Base-by-base conservation (phyloP, 495 filamentous ascomycete genomes). In the Amniculicola lignicola region DNA sequence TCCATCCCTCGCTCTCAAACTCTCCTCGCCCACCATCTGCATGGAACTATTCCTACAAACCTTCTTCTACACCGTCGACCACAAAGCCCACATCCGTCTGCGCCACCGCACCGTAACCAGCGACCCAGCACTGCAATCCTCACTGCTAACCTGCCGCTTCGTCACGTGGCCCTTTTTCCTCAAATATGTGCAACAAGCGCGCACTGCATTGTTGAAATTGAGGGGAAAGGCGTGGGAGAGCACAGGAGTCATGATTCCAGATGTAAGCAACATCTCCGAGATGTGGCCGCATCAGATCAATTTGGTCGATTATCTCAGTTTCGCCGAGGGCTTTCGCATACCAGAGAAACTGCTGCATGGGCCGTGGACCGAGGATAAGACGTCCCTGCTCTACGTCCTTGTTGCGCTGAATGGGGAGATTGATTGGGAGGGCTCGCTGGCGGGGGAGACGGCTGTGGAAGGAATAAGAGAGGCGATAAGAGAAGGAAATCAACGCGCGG, bases 331-430 rank as follows among this genome's bases (percentile, higher is more conserved):
- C 3, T 60, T 64, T n/a, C 51, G 9, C n/a, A 52, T 64, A n/a
- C 61, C 61, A 9, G 61, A 64, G 40, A 59, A 57, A 40, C 40
- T 64, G 7, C 51, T 64, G 9, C 56, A 51, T 40, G 56, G 56
- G 1, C 51, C 51, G 5, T 59, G 50, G 50, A 60, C 45, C 2
- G 33, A 14, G n/a, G 51, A 52, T 18, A 64, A 64, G 29, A 47
- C 47, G 25, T 29, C 18, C 3, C 39, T 64, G 7, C 47, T 64
- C n/a, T 64, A 64, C 23, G 55, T 56, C 7, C 43, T 64, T 22
- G 61, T 64, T 10, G 55, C 50, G 14, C 31, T 64, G 1, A 29
- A 28, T 21, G 56, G 61, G n/a, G 45, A 59, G 40, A 56, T 64
- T 7, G 61, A 64, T 23, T 60, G 50, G 61, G 27, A 55, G 22